These are phyloP conservation scores for Chaetoscypha palmicola DNA, from an alignment of 2,329 filamentous ascomycete species.

Conservation along the genomic window DNA sequence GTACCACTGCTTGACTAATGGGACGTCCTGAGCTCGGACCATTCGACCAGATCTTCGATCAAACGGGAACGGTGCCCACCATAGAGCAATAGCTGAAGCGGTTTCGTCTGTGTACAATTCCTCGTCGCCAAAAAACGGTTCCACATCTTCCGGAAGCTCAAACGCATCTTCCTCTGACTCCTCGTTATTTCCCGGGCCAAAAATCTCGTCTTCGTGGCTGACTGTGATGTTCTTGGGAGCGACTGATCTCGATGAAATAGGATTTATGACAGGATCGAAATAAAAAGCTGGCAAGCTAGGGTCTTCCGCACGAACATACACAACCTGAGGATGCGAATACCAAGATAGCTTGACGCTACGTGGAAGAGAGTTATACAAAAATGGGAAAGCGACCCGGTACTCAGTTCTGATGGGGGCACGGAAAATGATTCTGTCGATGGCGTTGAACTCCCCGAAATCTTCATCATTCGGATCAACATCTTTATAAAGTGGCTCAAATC, in stretches of 20 bases:
- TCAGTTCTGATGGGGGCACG: constrained; percentile 90
- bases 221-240: constrained; percentile 89
- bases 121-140: constrained; percentile 86
- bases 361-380: constrained; percentile 91
- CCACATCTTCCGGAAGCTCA: constrained; percentile 67
- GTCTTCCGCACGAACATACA: constrained; percentile 84
- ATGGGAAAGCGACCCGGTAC: constrained; percentile 90
- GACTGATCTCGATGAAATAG: constrained; percentile 90
- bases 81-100: constrained; percentile 81
- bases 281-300: constrained; percentile 90
- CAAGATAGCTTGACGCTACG: constrained; percentile 88
- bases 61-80: constrained; percentile 98
- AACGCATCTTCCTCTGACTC: constrained; percentile 72
- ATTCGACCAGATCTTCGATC: constrained; percentile 89
- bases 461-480: constrained; percentile 98
- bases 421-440: constrained; percentile 98
- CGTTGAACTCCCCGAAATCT: constrained; percentile 99
- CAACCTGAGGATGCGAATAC: constrained; percentile 89
- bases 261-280: constrained; percentile 96
- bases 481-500: constrained; percentile 96
- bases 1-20: constrained; percentile 97
- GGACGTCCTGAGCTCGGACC: constrained; percentile 95
- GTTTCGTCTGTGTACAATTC: constrained; percentile 86
- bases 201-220: constrained; percentile 89
- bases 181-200: constrained; percentile 70